Base-by-base conservation (phyloP, 2,329 filamentous ascomycete genomes). In the Penicillium sp. region DNA sequence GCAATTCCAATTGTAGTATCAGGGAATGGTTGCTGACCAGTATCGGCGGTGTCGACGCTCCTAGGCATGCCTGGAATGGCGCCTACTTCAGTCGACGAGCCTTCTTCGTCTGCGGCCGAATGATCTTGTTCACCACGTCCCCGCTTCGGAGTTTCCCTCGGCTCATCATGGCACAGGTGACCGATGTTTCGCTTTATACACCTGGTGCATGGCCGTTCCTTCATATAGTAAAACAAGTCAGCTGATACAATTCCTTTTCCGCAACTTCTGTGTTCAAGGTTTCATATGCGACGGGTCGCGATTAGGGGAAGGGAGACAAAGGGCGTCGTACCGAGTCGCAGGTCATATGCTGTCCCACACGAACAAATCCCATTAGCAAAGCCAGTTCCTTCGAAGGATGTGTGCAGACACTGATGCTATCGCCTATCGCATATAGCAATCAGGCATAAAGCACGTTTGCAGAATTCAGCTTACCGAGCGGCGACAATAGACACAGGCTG, bases 141-240 rank as follows among this genome's bases (percentile, higher is more conserved):
- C 73, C 91, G 92, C 74, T 93, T 95, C 52, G 86, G 82, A 60
- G 84, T 78, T 66, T 99, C 92, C 71, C 92, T 86, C 60, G 91
- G 92, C 74, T 97, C 93, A 73, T 99, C 93, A 76, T 96, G 93
- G 73, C 93, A 99, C 59, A 99, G 80, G 73, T 99, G 93, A 64
- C 92, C 93, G 71, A 99, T 99, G 75, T 95, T 95, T 67, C 93
- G 86, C 76, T 97, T 99, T 74, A 97, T 89, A 78, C 93, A 99
- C 75, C 93, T 83, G 64, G 89, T 92, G 80, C 93, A 99, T 65
- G 93, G 93, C 69, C 93, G 86, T 77, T 95, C 89, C 89, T 95
- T 72, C 28, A 46, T 27, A 43, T n/a, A 46, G 48, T 11, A 4
- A 52, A 30, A 54, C 31, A 51, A 42, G 53, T 61, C 58, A 60